Base-by-base conservation (phyloP, 148 eudicot species). In the Linanthus parryae region DNA sequence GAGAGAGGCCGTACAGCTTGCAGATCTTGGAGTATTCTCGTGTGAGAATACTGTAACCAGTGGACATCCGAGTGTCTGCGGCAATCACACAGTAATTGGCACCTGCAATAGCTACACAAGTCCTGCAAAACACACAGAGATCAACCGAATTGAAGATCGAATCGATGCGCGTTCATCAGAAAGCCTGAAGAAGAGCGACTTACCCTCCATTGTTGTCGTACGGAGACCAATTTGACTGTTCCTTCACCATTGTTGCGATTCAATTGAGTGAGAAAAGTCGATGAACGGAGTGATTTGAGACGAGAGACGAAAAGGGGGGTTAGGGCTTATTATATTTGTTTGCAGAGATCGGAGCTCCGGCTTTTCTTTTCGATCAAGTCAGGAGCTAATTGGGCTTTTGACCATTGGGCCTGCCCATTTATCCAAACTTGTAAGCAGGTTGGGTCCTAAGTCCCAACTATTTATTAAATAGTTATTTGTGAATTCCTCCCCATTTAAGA, bases 201-300 rank as follows among this genome's bases (percentile, higher is more conserved):
- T 62, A 88, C 96, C 96, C 96, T 35, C 96, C 96, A 74, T 88
- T 88, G 80, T 76, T 76, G 60, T 88, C 96, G 56, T 88, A 88
- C 6, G 96, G 96, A 68, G 94, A 88, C 80, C 82, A 84, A 29
- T 68, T 79, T 0, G 85, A 76, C 15, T 84, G 82, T 23, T 88
- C 74, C 65, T 84, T 88, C 45, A 83, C 52, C 96, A 74, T 81
- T 14, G 50, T 46, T 37, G 20, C 13, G 47, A 19, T 33, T 2
- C 8, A 25, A 20, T 29, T 9, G 51, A 30, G 47, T 41, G 40
- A 50, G 46, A 29, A 8, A 30, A 3, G 18, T 10, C 26, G n/a
- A n/a, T n/a, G n/a, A 25, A 20, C 29, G 11, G 51, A 30, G 47
- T 41, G 40, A 50, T 36, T 20, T 7, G 22, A 3, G 18, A 11